A percentile compares a stretch with the other conserved stretches of the same genome.
phyloP scores from a whole-genome alignment of 2,329 filamentous ascomycete species.

The Cladosporium oxysporum region DNA sequence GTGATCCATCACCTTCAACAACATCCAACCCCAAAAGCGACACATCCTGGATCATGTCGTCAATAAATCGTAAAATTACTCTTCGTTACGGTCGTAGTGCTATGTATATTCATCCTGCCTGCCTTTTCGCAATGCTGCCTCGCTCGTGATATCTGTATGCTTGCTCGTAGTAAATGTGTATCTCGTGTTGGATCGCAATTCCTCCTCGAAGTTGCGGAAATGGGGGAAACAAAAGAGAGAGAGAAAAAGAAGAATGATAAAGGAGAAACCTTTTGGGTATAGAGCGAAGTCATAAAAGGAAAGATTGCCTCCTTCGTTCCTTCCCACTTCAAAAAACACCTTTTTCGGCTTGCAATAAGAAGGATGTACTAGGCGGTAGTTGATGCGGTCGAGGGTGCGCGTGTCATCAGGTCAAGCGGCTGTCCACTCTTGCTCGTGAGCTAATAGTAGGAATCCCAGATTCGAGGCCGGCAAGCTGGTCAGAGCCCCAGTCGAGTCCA shows the following conservation, averaged over 20 bases:
- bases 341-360: background rate
- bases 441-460: background rate
- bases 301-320: background rate
- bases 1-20: background rate
- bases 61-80: background rate
- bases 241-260: no score
- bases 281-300: background rate
- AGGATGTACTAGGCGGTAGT: background rate
- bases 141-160: background rate
- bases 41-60: background rate
- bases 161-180: background rate
- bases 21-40: background rate
- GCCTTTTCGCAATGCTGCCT: background rate
- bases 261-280: background rate
- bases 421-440: slow-evolving; percentile 8
- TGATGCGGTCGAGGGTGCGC: background rate
- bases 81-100: background rate
- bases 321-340: background rate
- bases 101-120: background rate
- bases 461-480: background rate
- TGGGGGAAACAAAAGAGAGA: background rate
- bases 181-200: background rate
- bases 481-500: slow-evolving; percentile 7
- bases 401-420: slow-evolving; percentile 7
- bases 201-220: background rate